phyloP scores from a whole-genome alignment of 2,329 filamentous ascomycete genomes.

The Fusarium metavorans region DNA sequence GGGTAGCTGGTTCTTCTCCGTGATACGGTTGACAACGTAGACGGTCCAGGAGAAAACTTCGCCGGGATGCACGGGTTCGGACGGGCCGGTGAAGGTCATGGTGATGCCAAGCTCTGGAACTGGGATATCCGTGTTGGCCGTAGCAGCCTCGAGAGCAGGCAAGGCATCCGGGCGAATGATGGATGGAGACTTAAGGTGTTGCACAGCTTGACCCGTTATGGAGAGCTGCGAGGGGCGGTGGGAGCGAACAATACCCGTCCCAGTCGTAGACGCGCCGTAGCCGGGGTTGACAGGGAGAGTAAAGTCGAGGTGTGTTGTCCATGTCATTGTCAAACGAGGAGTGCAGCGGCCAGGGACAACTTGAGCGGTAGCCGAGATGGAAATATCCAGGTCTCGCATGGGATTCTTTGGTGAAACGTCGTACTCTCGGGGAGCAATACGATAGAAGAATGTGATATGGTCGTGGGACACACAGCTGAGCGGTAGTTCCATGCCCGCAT shows the following conservation, averaged over 20 bases:
- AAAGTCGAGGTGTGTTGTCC: constrained; percentile 78
- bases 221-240: constrained; percentile 75
- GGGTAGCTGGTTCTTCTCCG: constrained; percentile 55
- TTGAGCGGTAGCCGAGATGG: constrained; percentile 70
- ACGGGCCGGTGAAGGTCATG: constrained; percentile 77
- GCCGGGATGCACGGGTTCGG: constrained; percentile 67
- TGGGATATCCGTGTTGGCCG: constrained; percentile 58
- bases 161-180: constrained; percentile 70
- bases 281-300: constrained; percentile 73
- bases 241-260: constrained; percentile 69
- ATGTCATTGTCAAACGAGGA: constrained; percentile 73
- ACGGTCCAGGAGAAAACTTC: constrained; percentile 79
- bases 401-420: constrained; percentile 60
- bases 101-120: constrained; percentile 77
- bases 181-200: constrained; percentile 68
- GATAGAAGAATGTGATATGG: constrained; percentile 81
- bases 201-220: constrained; percentile 65
- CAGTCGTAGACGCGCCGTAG: constrained; percentile 63
- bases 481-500: constrained; percentile 63
- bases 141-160: constrained; percentile 68
- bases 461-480: constrained; percentile 77
- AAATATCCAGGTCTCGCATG: constrained; percentile 67
- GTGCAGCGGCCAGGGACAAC: constrained; percentile 68
- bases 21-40: constrained; percentile 80
- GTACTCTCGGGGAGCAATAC: constrained; percentile 66